These are phyloP conservation scores for Backusella circina DNA, from an alignment of 192 early-diverging fungal genomes.

Conservation along the genomic window DNA sequence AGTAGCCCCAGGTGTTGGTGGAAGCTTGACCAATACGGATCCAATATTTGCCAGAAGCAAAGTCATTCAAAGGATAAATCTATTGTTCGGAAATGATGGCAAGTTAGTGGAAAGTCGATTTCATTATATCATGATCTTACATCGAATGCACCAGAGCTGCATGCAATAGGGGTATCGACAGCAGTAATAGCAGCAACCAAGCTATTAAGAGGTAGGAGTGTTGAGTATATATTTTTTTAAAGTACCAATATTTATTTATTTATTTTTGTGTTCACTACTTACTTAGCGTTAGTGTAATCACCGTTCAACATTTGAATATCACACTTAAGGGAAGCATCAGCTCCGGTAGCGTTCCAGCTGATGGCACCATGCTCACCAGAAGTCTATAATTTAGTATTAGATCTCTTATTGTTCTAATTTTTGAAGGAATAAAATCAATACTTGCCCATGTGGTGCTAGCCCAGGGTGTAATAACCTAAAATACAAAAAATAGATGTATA, in stretches of 20 bases:
- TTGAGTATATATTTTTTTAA: not conserved
- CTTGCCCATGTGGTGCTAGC: slow-evolving; percentile 28
- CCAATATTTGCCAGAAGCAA: slow-evolving; percentile 26
- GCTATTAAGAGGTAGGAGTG: not conserved
- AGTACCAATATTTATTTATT: not conserved
- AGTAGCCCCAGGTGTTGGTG: slow-evolving; percentile 25
- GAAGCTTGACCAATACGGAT: slow-evolving; percentile 31
- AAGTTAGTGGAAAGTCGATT: not conserved
- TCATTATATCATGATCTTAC: slow-evolving; percentile 5
- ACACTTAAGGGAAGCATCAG: slow-evolving; percentile 15
- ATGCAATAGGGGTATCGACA: slow-evolving; percentile 17
- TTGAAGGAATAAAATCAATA: not conserved
- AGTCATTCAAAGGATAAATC: slow-evolving; percentile 28
- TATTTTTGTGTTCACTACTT: not conserved
- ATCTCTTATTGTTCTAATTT: not conserved
- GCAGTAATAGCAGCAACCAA: slow-evolving; percentile 28
- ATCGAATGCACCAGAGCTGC: slow-evolving; percentile 16
- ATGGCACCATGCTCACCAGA: slow-evolving; percentile 24
- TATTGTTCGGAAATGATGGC: not conserved
- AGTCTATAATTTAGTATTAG: slow-evolving; percentile 11
- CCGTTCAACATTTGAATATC: slow-evolving; percentile 31
- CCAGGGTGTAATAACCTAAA: slow-evolving; percentile 31
- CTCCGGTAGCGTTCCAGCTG: slow-evolving; percentile 24
- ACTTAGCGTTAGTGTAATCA: slow-evolving; percentile 24
- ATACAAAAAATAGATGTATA: not conserved